phyloP scores from a whole-genome alignment of 148 eudicot species.

The Tetragonia tetragonoides region DNA sequence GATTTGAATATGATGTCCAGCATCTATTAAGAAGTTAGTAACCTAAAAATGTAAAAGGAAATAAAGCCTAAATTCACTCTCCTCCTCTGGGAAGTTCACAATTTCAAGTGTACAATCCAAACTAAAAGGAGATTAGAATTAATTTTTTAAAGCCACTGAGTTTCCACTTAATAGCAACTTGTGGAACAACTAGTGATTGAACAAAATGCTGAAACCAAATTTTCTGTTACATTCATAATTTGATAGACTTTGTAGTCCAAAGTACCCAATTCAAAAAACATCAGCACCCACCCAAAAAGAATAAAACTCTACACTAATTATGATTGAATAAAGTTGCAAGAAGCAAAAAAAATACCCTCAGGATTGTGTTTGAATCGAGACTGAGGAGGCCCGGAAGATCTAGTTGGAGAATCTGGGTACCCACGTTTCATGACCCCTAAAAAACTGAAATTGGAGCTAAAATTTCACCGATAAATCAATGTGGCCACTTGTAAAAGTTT shows the following conservation, averaged over 20 bases:
- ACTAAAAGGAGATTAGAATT: neutral
- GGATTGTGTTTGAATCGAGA: conserved; percentile 69
- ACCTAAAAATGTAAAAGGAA: neutral
- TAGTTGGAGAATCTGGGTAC: conserved; percentile 62
- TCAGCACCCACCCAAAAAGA: neutral
- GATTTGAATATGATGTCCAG: neutral
- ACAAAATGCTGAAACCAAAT: neutral
- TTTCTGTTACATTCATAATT: too few relatives aligned
- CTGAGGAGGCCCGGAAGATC: conserved; percentile 68
- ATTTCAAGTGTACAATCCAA: neutral
- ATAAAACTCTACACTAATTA: neutral
- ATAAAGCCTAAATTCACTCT: neutral
- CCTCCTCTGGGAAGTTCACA: neutral
- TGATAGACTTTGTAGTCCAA: too few relatives aligned
- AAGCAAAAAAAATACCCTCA: conserved; percentile 48
- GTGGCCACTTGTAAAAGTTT: neutral
- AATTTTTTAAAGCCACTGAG: neutral
- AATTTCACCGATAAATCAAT: neutral
- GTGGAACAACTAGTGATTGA: neutral
- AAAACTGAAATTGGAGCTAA: conserved; percentile 1
- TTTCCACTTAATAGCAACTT: too few relatives aligned
- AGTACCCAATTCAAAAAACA: too few relatives aligned
- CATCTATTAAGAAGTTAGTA: neutral
- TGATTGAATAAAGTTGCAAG: neutral
- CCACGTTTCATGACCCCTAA: conserved; percentile 69